phyloP scores from a whole-genome alignment of 805 yeast genomes.

The Candida adriatica region DNA sequence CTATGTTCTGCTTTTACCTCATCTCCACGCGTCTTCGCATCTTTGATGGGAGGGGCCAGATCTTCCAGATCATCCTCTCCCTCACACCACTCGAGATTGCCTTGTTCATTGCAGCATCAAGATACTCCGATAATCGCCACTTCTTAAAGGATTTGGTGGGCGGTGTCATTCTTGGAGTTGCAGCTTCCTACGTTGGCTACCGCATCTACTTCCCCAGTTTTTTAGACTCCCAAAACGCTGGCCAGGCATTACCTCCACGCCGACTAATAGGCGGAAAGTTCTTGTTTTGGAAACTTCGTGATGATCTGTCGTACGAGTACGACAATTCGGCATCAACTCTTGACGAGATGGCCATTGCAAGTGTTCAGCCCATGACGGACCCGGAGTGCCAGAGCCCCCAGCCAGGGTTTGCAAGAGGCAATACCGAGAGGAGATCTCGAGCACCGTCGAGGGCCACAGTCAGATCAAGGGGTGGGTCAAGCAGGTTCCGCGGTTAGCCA shows the following conservation, averaged over 20 bases:
- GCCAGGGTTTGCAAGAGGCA: background rate
- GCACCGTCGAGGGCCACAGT: too few relatives aligned
- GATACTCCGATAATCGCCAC: constrained; percentile 44
- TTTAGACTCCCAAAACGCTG: constrained; percentile 24
- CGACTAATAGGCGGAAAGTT: constrained; percentile 23
- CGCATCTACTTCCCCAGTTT: constrained; percentile 36
- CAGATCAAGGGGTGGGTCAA: too few relatives aligned
- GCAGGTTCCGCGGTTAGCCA: too few relatives aligned
- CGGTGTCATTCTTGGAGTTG: constrained; percentile 33
- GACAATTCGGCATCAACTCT: constrained; percentile 7
- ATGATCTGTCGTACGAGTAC: constrained; percentile 22
- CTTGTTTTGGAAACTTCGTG: constrained; percentile 31
- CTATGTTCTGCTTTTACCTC: constrained; percentile 30
- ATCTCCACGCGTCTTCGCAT: constrained; percentile 28
- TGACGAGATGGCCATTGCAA: background rate
- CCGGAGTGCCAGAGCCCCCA: background rate
- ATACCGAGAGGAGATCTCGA: too few relatives aligned
- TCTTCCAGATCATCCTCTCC: constrained; percentile 27
- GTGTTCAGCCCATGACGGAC: background rate
- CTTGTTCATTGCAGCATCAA: constrained; percentile 29
- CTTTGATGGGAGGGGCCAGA: constrained; percentile 30
- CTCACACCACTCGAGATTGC: constrained; percentile 32
- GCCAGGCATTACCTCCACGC: constrained; percentile 40
- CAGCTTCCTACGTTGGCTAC: constrained; percentile 29
- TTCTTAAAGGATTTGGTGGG: constrained; percentile 32